phyloP scores from a whole-genome alignment of 768 basidiomycete genomes.

The Phanerochaete carnosa region DNA sequence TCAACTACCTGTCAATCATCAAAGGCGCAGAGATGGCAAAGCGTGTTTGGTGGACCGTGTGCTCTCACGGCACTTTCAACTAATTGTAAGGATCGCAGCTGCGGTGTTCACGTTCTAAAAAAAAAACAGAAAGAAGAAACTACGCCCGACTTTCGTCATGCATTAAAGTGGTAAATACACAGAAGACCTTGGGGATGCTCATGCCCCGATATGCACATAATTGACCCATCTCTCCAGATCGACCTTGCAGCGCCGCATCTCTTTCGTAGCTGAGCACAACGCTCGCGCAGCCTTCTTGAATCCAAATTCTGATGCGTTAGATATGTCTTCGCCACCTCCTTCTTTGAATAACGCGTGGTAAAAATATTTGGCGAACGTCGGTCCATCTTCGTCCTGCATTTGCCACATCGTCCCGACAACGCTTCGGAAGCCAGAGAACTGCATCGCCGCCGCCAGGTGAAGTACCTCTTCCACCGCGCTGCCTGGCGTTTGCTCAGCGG shows the following conservation, averaged over 20 bases:
- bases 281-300: neutral
- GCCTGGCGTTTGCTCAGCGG: conserved; percentile 31
- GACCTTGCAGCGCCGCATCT: neutral
- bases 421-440: conserved; percentile 27
- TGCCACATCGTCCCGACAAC: conserved; percentile 45
- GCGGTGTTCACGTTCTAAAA: too few species aligned
- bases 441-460: conserved; percentile 41
- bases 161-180: too few species aligned
- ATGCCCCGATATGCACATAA: conserved; percentile 6
- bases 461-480: conserved; percentile 34
- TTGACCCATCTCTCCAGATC: conserved; percentile 1
- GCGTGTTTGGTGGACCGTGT: too few species aligned
- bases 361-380: conserved; percentile 26
- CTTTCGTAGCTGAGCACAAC: neutral
- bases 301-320: neutral
- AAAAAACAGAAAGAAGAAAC: too few species aligned
- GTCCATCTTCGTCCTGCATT: conserved; percentile 36
- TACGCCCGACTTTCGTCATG: too few species aligned
- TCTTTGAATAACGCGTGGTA: conserved; percentile 20
- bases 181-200: too few species aligned
- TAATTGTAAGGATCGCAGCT: too few species aligned
- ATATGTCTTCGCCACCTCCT: neutral
- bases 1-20: too few species aligned
- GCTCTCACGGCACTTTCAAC: too few species aligned
- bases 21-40: too few species aligned